These are phyloP conservation scores for Globisporangium paddicum DNA, from an alignment of 352 stramenopile genomes.

Conservation along the genomic window DNA sequence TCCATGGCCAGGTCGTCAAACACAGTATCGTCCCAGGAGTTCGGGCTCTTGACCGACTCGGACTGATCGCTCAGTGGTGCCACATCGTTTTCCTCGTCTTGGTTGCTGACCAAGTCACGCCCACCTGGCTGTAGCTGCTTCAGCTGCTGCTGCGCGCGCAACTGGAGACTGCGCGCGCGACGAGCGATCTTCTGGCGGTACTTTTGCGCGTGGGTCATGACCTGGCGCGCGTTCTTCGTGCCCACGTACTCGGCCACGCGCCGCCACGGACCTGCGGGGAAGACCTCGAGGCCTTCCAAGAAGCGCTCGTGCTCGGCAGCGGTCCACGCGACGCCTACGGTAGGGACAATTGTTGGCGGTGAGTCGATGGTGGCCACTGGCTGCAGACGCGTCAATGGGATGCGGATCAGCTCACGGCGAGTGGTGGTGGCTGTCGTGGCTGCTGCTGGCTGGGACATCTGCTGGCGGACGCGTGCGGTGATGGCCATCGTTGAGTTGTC, in stretches of 20 bases:
- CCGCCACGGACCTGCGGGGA: conserved; percentile 44
- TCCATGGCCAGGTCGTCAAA: neutral
- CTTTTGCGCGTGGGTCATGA: conserved; percentile 92
- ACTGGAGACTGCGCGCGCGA: conserved; percentile 4
- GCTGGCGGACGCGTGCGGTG: neutral
- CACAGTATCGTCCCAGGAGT: neutral
- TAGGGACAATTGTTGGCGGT: neutral
- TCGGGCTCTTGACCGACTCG: neutral
- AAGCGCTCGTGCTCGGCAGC: conserved; percentile 23
- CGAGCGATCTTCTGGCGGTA: conserved; percentile 76
- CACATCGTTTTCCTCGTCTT: neutral
- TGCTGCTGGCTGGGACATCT: neutral
- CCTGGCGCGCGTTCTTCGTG: conserved; percentile 80
- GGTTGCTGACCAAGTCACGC: neutral
- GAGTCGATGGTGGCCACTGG: neutral
- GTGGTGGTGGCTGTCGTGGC: neutral
- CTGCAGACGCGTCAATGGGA: neutral
- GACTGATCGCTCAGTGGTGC: neutral
- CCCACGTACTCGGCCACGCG: conserved; percentile 43
- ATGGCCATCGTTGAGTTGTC: neutral
- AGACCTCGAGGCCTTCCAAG: conserved; percentile 42
- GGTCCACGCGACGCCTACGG: neutral
- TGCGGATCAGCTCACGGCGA: neutral
- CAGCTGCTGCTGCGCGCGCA: neutral
- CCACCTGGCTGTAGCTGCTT: neutral